Evolutionary conservation across 1,139 yeast species (phyloP).

Genomic region (Sugiyamaella paludigena): DNA sequence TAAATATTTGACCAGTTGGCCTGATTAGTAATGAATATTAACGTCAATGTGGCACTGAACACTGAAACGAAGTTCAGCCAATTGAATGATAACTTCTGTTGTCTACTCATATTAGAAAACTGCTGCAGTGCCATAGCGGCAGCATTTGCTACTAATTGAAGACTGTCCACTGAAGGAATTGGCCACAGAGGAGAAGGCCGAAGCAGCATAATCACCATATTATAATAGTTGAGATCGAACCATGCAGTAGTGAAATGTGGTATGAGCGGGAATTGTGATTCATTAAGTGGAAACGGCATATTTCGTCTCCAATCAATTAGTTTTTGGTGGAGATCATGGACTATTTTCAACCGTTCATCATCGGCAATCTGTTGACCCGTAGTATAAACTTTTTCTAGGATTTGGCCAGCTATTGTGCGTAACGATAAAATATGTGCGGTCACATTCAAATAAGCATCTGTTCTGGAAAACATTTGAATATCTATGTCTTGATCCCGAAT

Average conservation of each 20-base stretch:
- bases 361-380: slow-evolving; percentile 8
- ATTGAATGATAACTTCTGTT: slow-evolving; percentile 24
- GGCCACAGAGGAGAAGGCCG: slow-evolving; percentile 31
- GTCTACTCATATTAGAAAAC: slow-evolving; percentile 21
- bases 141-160: slow-evolving; percentile 22
- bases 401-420: slow-evolving; percentile 26
- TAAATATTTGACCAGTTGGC: slow-evolving; percentile 15
- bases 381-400: slow-evolving; percentile 24
- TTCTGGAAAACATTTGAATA: slow-evolving; percentile 11
- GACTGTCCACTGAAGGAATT: slow-evolving; percentile 21
- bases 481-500: slow-evolving; percentile 29
- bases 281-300: slow-evolving; percentile 27
- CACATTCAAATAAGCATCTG: slow-evolving; percentile 9
- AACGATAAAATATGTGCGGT: slow-evolving; percentile 26
- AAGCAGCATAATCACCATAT: slow-evolving; percentile 27
- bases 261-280: slow-evolving; percentile 22
- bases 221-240: slow-evolving; percentile 30
- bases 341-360: slow-evolving; percentile 11
- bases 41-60: slow-evolving; percentile 23
- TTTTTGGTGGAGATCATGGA: slow-evolving; percentile 22
- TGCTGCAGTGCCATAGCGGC: slow-evolving; percentile 24
- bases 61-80: slow-evolving; percentile 26
- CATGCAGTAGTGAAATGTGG: slow-evolving; percentile 27
- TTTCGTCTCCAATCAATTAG: slow-evolving; percentile 27
- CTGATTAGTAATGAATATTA: slow-evolving; percentile 24